phyloP scores from a whole-genome alignment of 345 rosid genomes.

The Eutrema heterophyllum region DNA sequence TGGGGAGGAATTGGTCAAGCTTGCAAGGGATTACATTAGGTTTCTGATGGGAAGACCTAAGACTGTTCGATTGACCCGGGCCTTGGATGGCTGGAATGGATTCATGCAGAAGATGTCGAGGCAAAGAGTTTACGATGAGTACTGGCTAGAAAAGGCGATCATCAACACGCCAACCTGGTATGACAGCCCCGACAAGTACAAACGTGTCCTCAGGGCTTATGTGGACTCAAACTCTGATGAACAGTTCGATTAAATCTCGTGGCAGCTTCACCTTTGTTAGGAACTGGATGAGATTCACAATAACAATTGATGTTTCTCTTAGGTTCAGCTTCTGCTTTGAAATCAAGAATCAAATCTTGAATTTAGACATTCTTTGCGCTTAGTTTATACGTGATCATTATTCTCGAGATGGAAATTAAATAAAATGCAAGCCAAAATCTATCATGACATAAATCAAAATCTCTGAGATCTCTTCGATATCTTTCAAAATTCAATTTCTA shows the following conservation, averaged over 20 bases:
- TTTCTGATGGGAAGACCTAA: conserved; percentile 42
- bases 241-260: not conserved
- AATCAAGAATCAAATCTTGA: not conserved
- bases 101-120: conserved; percentile 29
- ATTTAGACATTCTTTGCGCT: not conserved
- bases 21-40: conserved; percentile 66
- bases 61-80: conserved; percentile 59
- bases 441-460: not conserved
- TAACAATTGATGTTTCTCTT: not conserved
- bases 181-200: conserved; percentile 65
- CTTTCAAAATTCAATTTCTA: conserved; percentile 19
- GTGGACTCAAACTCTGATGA: conserved; percentile 15
- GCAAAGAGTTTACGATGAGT: conserved; percentile 38
- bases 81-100: conserved; percentile 46
- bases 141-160: conserved; percentile 63
- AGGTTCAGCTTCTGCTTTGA: not conserved
- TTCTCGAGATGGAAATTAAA: not conserved
- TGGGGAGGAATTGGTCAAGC: conserved; percentile 64
- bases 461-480: conserved; percentile 10
- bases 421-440: conserved; percentile 8
- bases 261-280: conserved; percentile 10
- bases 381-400: not conserved
- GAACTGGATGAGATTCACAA: not conserved
- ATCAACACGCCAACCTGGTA: conserved; percentile 64
- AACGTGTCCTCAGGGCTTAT: conserved; percentile 26